Evolutionary conservation across 805 yeast species (phyloP).

Genomic region (Ogataea siamensis): DNA sequence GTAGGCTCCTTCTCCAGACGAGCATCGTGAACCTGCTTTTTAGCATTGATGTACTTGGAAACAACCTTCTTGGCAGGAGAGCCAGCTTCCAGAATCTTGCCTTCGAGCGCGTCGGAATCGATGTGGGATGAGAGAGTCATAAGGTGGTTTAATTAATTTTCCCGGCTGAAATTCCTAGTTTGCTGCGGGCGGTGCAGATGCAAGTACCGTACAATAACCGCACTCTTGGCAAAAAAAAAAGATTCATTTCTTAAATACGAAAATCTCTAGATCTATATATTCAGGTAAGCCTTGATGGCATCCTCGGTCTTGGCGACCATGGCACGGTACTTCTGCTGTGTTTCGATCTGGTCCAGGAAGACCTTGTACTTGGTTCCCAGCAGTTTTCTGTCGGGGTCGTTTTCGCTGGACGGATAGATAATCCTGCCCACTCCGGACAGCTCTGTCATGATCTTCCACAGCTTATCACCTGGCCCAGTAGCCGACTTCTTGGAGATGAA

Average conservation of each 20-base stretch:
- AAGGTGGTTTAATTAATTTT: not conserved
- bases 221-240: not conserved
- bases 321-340: constrained; percentile 74
- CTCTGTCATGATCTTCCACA: constrained; percentile 86
- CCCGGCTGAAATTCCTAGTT: not conserved
- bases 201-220: not conserved
- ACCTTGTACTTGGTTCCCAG: constrained; percentile 79
- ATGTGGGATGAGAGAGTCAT: constrained; percentile 49
- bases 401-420: constrained; percentile 60
- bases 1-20: constrained; percentile 12
- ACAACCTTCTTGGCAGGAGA: constrained; percentile 13
- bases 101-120: constrained; percentile 43
- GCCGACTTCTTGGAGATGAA: constrained; percentile 28
- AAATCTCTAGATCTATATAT: constrained; percentile 16
- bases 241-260: not conserved
- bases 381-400: constrained; percentile 65
- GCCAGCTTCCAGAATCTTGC: constrained; percentile 29
- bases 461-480: constrained; percentile 48
- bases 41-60: constrained; percentile 21
- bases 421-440: constrained; percentile 83
- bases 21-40: constrained; percentile 17
- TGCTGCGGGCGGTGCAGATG: constrained; percentile 7
- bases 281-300: constrained; percentile 32
- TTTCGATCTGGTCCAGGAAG: constrained; percentile 81
- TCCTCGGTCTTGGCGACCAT: constrained; percentile 53